These are phyloP conservation scores for Cladosporium sp. DNA, from an alignment of 2,329 filamentous ascomycete genomes.

Conservation along the genomic window DNA sequence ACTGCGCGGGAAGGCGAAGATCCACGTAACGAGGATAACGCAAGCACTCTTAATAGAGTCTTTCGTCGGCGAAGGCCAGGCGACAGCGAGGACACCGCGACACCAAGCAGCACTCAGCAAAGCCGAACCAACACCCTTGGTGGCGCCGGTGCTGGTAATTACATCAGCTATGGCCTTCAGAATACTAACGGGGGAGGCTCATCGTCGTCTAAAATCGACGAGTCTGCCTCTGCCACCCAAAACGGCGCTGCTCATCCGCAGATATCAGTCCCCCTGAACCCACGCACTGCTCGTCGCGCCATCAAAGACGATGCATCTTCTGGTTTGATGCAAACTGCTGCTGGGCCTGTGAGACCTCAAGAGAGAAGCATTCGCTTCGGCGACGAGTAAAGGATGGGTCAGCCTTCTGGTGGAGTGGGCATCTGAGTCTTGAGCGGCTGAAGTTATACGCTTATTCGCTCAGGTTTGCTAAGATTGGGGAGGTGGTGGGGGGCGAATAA, in stretches of 20 bases:
- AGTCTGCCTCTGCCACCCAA: conserved; percentile 1
- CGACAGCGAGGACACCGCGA: conserved; percentile 5
- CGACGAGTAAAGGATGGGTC: conserved; percentile 18
- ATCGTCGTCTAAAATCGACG: too few relatives aligned
- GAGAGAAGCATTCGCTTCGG: conserved; percentile 30
- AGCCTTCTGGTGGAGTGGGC: too few relatives aligned
- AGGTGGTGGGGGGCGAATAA: too few relatives aligned
- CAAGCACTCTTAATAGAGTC: neutral
- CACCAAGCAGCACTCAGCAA: neutral
- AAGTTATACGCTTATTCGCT: too few relatives aligned
- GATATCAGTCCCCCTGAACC: neutral
- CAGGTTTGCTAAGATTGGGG: too few relatives aligned
- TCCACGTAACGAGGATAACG: conserved; percentile 21
- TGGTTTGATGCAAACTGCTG: neutral
- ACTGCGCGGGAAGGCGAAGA: conserved; percentile 17
- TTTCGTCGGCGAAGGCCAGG: conserved; percentile 10
- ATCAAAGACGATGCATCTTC: neutral
- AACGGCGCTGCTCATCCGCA: neutral
- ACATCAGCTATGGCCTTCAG: neutral
- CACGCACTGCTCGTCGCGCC: neutral
- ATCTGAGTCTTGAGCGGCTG: too few relatives aligned
- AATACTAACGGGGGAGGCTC: too few relatives aligned
- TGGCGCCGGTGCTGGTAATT: neutral
- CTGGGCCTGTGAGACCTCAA: conserved; percentile 10
- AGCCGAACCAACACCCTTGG: neutral